Evolutionary conservation across 148 eudicot genomes (phyloP).

Genomic region (Polygonum aviculare): DNA sequence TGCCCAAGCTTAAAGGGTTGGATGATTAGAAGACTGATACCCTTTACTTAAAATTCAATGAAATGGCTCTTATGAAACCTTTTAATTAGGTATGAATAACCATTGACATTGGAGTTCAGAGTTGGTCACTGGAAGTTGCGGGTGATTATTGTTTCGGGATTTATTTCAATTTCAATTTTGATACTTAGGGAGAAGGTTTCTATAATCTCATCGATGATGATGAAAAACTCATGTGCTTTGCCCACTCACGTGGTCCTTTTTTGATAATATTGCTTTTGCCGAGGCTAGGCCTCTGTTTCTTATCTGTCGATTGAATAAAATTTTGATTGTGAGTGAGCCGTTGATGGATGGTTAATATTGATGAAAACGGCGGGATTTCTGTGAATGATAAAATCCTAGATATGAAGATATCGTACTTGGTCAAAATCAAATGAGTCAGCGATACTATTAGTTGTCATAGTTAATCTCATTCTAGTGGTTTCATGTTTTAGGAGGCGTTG

Average conservation of each 20-base stretch:
- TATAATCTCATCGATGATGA: background rate
- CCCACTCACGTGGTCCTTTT: no score
- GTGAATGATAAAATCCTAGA: no score
- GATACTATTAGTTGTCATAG: no score
- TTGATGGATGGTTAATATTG: background rate
- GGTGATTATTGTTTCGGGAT: background rate
- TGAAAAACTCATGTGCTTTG: background rate
- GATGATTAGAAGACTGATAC: background rate
- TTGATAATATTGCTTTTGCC: background rate
- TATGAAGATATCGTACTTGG: no score
- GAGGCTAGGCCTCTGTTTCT: background rate
- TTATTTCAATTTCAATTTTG: background rate
- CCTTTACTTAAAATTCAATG: background rate
- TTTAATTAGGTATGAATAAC: background rate
- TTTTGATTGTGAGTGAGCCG: background rate
- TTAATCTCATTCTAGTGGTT: no score
- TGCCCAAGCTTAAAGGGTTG: background rate
- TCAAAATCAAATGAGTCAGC: no score
- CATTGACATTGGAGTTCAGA: background rate
- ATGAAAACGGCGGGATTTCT: no score
- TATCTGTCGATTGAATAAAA: background rate
- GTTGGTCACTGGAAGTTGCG: background rate
- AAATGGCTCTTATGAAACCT: background rate
- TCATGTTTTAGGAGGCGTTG: no score
- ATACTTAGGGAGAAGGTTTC: background rate